phyloP scores from a whole-genome alignment of 2,329 filamentous ascomycete genomes.

The Aspergillus texensis region DNA sequence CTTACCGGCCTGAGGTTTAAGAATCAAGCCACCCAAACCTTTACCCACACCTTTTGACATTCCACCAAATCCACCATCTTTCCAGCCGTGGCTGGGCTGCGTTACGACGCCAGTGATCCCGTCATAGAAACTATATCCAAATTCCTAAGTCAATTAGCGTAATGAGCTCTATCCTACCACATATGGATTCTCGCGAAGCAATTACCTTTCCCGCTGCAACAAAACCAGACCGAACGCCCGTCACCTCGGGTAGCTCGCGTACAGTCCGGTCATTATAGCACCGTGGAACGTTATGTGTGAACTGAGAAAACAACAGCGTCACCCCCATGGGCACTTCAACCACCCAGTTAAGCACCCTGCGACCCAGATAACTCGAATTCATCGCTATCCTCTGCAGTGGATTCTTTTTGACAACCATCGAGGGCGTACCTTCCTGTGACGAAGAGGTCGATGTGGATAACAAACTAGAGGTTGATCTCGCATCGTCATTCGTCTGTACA shows the following conservation, averaged over 20 bases:
- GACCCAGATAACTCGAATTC: slow-evolving; percentile 65
- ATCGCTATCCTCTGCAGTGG: slow-evolving; percentile 28
- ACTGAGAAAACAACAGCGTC: slow-evolving; percentile 75
- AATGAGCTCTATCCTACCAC: not conserved
- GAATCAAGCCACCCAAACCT: slow-evolving; percentile 10
- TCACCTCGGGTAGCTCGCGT: slow-evolving; percentile 75
- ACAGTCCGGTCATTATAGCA: slow-evolving; percentile 84
- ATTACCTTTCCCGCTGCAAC: slow-evolving; percentile 69
- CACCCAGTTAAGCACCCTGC: slow-evolving; percentile 71
- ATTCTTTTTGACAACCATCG: slow-evolving; percentile 1
- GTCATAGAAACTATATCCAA: slow-evolving; percentile 13
- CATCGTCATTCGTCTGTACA: not conserved
- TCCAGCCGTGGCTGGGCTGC: slow-evolving; percentile 13
- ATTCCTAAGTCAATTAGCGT: slow-evolving; percentile 10
- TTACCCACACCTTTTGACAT: slow-evolving; percentile 14
- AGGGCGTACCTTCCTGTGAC: not conserved
- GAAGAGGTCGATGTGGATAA: not conserved
- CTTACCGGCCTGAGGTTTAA: slow-evolving; percentile 18
- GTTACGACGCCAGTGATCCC: slow-evolving; percentile 15
- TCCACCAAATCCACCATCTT: slow-evolving; percentile 8
- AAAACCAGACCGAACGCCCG: slow-evolving; percentile 72
- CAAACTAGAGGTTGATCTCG: not conserved
- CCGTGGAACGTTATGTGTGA: slow-evolving; percentile 81
- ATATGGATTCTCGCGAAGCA: not conserved
- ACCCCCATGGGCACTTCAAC: slow-evolving; percentile 84